Evolutionary conservation across 208 protist species (phyloP).

Genomic region (Trypanosoma rangeli): DNA sequence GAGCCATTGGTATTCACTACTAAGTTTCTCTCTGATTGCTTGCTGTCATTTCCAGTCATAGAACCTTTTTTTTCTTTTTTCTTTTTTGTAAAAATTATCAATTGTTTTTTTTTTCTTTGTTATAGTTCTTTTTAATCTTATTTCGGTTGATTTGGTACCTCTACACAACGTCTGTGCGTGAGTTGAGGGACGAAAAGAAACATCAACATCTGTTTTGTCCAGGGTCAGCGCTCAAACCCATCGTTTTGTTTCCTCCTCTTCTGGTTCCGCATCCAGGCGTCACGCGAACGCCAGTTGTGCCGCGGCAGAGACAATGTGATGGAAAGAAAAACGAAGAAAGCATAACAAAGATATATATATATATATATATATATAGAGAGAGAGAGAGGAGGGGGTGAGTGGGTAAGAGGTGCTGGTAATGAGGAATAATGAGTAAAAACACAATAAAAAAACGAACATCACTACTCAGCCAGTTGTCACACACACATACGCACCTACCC

Average conservation of each 20-base stretch:
- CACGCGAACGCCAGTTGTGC: not conserved
- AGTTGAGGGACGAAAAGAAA: too few species aligned
- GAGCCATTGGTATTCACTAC: not conserved
- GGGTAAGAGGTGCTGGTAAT: not conserved
- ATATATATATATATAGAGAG: slow-evolving; percentile 11
- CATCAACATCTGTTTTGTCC: too few species aligned
- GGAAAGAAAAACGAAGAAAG: not conserved
- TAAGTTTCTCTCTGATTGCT: too few species aligned
- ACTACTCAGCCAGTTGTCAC: not conserved
- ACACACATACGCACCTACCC: not conserved
- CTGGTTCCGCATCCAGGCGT: not conserved
- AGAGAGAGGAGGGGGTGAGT: not conserved
- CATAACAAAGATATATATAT: slow-evolving; percentile 14
- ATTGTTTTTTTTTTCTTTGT: not conserved
- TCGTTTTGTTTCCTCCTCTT: not conserved
- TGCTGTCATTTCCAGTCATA: not conserved
- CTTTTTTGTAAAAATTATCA: not conserved
- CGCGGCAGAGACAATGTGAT: not conserved
- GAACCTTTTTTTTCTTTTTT: not conserved
- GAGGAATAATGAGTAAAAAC: not conserved
- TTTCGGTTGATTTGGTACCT: not conserved
- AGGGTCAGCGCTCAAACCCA: too few species aligned
- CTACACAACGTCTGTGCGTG: too few species aligned
- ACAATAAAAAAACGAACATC: not conserved
- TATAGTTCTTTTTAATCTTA: not conserved